Evolutionary conservation across 352 stramenopile genomes (phyloP).

Genomic region (Globisporangium solare): DNA sequence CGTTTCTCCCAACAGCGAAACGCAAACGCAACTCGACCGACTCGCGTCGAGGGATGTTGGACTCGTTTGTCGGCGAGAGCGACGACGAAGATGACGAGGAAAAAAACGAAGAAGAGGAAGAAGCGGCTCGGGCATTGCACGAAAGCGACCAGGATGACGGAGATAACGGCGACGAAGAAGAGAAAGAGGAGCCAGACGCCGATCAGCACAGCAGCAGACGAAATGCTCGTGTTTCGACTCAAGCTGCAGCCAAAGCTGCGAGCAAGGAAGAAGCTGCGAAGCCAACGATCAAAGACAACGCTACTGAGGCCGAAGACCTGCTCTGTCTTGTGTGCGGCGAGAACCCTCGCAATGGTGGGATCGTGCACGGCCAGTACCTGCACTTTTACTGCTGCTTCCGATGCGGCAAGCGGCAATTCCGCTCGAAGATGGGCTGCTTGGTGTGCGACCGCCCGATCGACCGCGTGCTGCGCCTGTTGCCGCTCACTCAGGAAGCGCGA

Average conservation of each 20-base stretch:
- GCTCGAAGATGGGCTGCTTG: conserved; percentile 46
- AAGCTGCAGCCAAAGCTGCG: no score
- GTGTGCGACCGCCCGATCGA: conserved; percentile 82
- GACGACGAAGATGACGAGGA: conserved; percentile 31
- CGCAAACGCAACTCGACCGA: conserved; percentile 5
- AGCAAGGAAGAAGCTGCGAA: no score
- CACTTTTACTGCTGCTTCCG: conserved; percentile 81
- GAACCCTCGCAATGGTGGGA: conserved; percentile 52
- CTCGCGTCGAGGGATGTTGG: conserved; percentile 43
- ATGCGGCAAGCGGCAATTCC: conserved; percentile 65
- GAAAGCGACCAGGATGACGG: conserved; percentile 1
- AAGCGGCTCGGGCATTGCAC: conserved; percentile 13
- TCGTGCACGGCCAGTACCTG: conserved; percentile 76
- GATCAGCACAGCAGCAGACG: no score
- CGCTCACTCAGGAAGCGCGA: conserved; percentile 49
- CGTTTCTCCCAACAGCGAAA: conserved; percentile 33
- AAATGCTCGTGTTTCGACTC: no score
- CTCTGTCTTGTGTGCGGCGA: conserved; percentile 63
- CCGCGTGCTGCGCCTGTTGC: conserved; percentile 63
- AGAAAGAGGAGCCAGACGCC: conserved; percentile 11
- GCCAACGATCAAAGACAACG: not conserved
- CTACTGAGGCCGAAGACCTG: conserved; percentile 40
- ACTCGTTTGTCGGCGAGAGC: conserved; percentile 60
- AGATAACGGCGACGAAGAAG: conserved; percentile 5
- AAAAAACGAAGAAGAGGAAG: conserved; percentile 34